A percentile compares a stretch with the other conserved stretches of the same genome.
phyloP scores from a whole-genome alignment of 805 yeast genomes.

The Kodamaea leandrae region DNA sequence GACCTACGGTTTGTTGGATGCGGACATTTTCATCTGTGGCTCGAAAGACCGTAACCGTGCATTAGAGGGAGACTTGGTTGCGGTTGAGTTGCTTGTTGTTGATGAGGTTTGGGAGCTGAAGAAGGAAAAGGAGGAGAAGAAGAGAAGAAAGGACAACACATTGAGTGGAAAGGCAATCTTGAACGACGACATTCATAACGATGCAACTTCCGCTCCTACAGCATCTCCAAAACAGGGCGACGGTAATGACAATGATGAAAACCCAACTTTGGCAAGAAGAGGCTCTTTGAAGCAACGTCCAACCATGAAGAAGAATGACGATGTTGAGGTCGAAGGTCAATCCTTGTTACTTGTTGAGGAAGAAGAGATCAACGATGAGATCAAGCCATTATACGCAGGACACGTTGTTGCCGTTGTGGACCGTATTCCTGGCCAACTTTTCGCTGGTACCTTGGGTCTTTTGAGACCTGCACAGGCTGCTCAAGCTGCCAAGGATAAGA shows the following conservation, averaged over 20 bases:
- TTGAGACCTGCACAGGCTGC: slow-evolving; percentile 95
- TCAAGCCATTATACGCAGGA: slow-evolving; percentile 93
- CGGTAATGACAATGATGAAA: slow-evolving; percentile 26
- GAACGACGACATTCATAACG: slow-evolving; percentile 73
- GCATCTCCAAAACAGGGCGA: slow-evolving; percentile 10
- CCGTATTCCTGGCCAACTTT: slow-evolving; percentile 94
- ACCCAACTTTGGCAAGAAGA: slow-evolving; percentile 54
- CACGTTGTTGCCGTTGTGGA: slow-evolving; percentile 98
- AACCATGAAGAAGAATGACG: slow-evolving; percentile 95
- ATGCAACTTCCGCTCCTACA: slow-evolving; percentile 61
- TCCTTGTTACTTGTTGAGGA: slow-evolving; percentile 88
- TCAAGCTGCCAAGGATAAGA: slow-evolving; percentile 63
- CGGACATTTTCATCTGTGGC: slow-evolving; percentile 96
- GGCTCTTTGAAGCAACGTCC: slow-evolving; percentile 95
- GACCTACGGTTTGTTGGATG: slow-evolving; percentile 91
- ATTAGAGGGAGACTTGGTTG: slow-evolving; percentile 93
- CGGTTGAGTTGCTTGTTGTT: slow-evolving; percentile 88
- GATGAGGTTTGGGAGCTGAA: slow-evolving; percentile 98
- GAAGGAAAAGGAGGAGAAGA: slow-evolving; percentile 95
- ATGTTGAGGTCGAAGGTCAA: slow-evolving; percentile 98
- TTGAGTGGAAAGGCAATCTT: slow-evolving; percentile 40
- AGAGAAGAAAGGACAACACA: slow-evolving; percentile 74
- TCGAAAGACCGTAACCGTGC: slow-evolving; percentile 98
- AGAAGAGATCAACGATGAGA: slow-evolving; percentile 90
- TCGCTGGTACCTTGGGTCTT: slow-evolving; percentile 90